These are phyloP conservation scores for Dryas integrifolia DNA, from an alignment of 331 rosid species.

Conservation along the genomic window DNA sequence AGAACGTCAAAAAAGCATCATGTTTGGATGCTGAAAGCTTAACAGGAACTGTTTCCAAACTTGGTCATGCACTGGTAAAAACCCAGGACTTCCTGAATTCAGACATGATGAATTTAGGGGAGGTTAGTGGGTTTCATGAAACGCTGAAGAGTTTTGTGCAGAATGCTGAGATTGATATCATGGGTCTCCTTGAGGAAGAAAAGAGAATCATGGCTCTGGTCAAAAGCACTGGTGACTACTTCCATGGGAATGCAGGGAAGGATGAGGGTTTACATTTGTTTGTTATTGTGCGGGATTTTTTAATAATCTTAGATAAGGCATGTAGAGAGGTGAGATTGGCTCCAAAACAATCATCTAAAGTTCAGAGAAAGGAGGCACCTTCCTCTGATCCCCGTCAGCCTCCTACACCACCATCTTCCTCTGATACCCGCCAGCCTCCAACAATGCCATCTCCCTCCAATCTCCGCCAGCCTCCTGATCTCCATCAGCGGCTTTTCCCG, in stretches of 20 bases:
- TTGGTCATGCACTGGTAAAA: conserved; percentile 51
- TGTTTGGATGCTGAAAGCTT: conserved; percentile 71
- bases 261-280: conserved; percentile 90
- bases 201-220: conserved; percentile 78
- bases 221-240: conserved; percentile 88
- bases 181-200: conserved; percentile 57
- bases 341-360: conserved; percentile 39
- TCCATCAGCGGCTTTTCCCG: conserved; percentile 54
- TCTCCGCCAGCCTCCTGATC: conserved; percentile 31
- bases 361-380: conserved; percentile 43
- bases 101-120: conserved; percentile 39
- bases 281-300: conserved; percentile 67
- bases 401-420: conserved; percentile 30
- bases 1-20: conserved; percentile 81
- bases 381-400: conserved; percentile 45
- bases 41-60: conserved; percentile 72
- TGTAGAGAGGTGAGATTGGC: conserved; percentile 61
- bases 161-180: conserved; percentile 61
- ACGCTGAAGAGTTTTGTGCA: conserved; percentile 57
- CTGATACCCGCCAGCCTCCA: conserved; percentile 38
- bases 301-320: conserved; percentile 74
- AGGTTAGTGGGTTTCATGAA: conserved; percentile 46
- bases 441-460: conserved; percentile 37
- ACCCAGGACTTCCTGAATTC: conserved; percentile 53
- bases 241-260: conserved; percentile 82